A percentile compares a stretch with the other conserved stretches of the same genome.
Conservation (phyloP, 129 eudicot species). For the Silybum marianum region DNA sequence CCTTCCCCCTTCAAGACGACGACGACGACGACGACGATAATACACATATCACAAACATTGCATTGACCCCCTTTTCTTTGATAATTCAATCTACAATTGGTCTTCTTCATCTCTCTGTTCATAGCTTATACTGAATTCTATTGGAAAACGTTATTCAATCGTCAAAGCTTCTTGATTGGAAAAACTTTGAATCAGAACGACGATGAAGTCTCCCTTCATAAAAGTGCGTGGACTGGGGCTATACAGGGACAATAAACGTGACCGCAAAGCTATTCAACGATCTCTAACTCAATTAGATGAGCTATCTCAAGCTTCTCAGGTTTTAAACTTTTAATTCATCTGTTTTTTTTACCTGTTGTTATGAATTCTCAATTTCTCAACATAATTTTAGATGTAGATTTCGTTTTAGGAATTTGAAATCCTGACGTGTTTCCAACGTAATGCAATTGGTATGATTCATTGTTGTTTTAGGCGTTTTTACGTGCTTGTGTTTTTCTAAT, state of each 20-base stretch:
- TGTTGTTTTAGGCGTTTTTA: background rate
- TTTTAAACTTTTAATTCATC: background rate
- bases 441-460: slow-evolving; percentile 1
- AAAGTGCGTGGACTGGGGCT: slow-evolving; percentile 50
- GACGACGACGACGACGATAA: background rate
- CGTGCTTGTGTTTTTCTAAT: background rate
- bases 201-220: slow-evolving; percentile 60
- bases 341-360: background rate
- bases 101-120: background rate
- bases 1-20: background rate
- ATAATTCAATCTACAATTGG: background rate
- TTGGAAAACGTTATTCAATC: background rate
- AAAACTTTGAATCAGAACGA: background rate
- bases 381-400: background rate
- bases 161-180: background rate
- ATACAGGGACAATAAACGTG: slow-evolving; percentile 40
- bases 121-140: background rate
- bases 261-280: slow-evolving; percentile 33
- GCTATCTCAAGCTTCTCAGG: slow-evolving; percentile 76
- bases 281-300: slow-evolving; percentile 55
- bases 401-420: background rate
- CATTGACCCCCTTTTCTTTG: slow-evolving; percentile 13
- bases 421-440: background rate
- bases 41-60: background rate
- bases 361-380: background rate